These are phyloP conservation scores for Chaetomiaceae sp. DNA, from an alignment of 2,329 filamentous ascomycete genomes.

Conservation along the genomic window DNA sequence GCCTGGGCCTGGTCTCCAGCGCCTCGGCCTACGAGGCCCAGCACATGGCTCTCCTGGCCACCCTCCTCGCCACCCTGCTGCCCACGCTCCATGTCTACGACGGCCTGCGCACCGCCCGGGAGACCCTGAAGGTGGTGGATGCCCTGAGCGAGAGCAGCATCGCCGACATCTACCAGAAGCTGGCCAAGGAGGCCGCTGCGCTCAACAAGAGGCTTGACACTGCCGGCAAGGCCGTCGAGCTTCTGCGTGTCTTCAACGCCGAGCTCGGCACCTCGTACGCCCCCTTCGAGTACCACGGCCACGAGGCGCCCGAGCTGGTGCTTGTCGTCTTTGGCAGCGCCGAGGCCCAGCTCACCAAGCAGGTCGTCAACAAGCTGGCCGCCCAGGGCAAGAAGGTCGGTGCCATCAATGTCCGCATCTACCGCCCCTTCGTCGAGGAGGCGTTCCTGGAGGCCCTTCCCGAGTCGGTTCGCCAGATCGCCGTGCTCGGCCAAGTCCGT, in stretches of 20 bases:
- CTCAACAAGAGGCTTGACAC: conserved; percentile 65
- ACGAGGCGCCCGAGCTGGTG: conserved; percentile 72
- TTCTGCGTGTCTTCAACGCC: conserved; percentile 73
- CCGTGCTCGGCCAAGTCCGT: conserved; percentile 83
- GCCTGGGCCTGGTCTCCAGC: conserved; percentile 79
- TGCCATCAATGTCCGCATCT: conserved; percentile 85
- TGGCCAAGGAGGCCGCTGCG: conserved; percentile 55
- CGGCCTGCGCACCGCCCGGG: conserved; percentile 66
- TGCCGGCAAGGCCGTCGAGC: conserved; percentile 63
- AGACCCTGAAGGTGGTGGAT: conserved; percentile 69
- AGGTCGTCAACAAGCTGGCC: conserved; percentile 70
- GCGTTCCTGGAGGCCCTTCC: conserved; percentile 82
- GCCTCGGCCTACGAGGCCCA: conserved; percentile 86
- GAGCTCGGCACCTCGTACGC: conserved; percentile 92
- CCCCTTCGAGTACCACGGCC: conserved; percentile 90
- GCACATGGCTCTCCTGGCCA: conserved; percentile 78
- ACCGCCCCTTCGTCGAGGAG: conserved; percentile 92
- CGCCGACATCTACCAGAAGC: conserved; percentile 58
- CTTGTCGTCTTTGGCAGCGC: conserved; percentile 90
- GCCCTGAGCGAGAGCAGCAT: conserved; percentile 61
- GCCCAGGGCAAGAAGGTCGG: conserved; percentile 73
- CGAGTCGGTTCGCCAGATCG: conserved; percentile 66
- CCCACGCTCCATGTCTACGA: conserved; percentile 79
- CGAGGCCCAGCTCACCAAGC: conserved; percentile 79
- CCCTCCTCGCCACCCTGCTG: conserved; percentile 63